Conservation (phyloP, 2,329 filamentous ascomycete genomes). For the Exophiala sideris region DNA sequence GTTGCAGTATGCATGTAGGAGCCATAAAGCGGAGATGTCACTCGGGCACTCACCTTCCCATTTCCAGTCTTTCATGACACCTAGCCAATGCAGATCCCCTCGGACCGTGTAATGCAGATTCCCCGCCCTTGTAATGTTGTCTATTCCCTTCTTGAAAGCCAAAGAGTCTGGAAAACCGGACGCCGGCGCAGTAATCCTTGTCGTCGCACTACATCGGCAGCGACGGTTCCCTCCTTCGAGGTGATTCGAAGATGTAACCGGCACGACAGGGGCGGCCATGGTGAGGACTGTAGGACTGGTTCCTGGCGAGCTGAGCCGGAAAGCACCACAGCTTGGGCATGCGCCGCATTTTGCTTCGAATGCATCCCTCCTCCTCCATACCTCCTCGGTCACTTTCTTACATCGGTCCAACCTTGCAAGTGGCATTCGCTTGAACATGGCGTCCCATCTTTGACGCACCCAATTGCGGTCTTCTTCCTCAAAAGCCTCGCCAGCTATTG, state of each 20-base stretch:
- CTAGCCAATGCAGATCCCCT: constrained; percentile 63
- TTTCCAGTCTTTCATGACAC: constrained; percentile 66
- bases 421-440: constrained; percentile 59
- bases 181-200: neutral
- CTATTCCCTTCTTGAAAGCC: constrained; percentile 4
- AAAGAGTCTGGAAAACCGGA: constrained; percentile 3
- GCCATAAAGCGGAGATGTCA: neutral
- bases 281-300: neutral
- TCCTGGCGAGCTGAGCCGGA: neutral
- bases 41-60: constrained; percentile 59
- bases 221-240: neutral
- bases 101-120: constrained; percentile 60
- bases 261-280: neutral
- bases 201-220: neutral
- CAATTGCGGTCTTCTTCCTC: constrained; percentile 60
- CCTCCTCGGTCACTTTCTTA: constrained; percentile 60
- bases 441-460: constrained; percentile 60
- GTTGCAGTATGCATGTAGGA: neutral
- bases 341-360: constrained; percentile 41
- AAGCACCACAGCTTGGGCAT: neutral
- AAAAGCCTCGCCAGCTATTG: constrained; percentile 61
- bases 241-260: neutral
- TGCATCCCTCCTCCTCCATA: constrained; percentile 61
- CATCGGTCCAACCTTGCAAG: constrained; percentile 66
- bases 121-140: constrained; percentile 37